phyloP scores from a whole-genome alignment of 2,329 filamentous ascomycete species.

The Exophiala bonariae region DNA sequence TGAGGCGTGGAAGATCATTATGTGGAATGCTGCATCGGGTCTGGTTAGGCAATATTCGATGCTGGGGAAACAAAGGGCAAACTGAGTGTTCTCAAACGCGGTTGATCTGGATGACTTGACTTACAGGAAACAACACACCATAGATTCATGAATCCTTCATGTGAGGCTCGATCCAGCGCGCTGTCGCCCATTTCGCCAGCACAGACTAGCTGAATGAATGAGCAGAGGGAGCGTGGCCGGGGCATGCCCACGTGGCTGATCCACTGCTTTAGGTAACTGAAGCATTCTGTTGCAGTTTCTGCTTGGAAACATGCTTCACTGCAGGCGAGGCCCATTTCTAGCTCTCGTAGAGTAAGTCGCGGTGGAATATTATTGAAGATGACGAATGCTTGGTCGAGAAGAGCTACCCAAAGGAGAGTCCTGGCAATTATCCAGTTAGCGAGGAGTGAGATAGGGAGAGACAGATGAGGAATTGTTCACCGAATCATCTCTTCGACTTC shows the following conservation, averaged over 20 bases:
- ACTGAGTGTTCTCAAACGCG: too few species aligned
- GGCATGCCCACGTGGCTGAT: neutral
- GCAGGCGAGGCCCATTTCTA: slow-evolving; percentile 38
- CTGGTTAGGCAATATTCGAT: too few species aligned
- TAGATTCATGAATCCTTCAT: slow-evolving; percentile 30
- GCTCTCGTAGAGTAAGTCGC: slow-evolving; percentile 41
- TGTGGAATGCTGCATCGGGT: neutral
- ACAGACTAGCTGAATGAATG: neutral
- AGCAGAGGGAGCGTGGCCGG: neutral
- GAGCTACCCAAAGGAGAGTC: slow-evolving; percentile 36
- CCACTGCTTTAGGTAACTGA: neutral
- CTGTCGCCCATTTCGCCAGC: too few species aligned
- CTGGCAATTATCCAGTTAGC: too few species aligned
- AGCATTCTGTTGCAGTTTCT: slow-evolving; percentile 33
- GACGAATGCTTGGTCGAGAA: slow-evolving; percentile 41
- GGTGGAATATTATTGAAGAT: slow-evolving; percentile 45
- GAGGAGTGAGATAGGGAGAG: too few species aligned
- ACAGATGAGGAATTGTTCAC: too few species aligned
- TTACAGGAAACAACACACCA: slow-evolving; percentile 29
- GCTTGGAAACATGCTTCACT: slow-evolving; percentile 42
- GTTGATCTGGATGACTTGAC: slow-evolving; percentile 37
- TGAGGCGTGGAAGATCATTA: neutral
- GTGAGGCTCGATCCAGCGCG: neutral
- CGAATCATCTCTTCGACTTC: slow-evolving; percentile 37
- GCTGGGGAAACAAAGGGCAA: neutral